Base-by-base conservation (phyloP, 805 yeast genomes). In the Wickerhamiella brachini region DNA sequence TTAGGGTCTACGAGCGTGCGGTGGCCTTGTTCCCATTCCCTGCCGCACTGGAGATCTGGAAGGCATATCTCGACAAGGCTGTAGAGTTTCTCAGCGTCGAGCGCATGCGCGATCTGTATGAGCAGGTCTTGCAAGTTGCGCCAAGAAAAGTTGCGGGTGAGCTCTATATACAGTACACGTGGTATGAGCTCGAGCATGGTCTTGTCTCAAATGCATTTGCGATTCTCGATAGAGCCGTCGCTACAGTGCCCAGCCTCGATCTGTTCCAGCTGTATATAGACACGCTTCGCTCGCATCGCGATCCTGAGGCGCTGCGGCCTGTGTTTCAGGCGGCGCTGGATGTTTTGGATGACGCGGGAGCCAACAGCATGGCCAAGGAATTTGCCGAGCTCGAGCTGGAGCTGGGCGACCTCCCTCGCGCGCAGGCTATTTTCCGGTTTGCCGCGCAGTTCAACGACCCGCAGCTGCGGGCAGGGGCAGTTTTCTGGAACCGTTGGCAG, bases 21-120 rank as follows among this genome's bases (percentile, higher is more conserved):
- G 61, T 85, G n/a, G 68, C 66, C 1, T 56, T 74, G 5, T 89
- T 88, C 61, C 66, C 70, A 12, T 79, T 75, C 54, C 81, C 86
- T 0, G 71, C 76, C 2, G 78, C 75, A 44, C 80, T 74, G 58
- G 85, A 85, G 57, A 70, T 88, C 17, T 86, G 90, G 89, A 77
- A 74, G 49, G 67, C 75, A 9, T 89, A 87, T 62, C 62, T 88
- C 31, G 65, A 74, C 0, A 78, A 76, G 50, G 73, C 78, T 0
- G 55, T 81, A 3, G 58, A 62, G 49, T 57, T 63, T 13, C 56
- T 66, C 10, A 65, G 70, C 1, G 51, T 68, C 2, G 87, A 82
- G 56, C 66, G 82, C 54, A 65, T 84, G 5, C 68, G 95, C 38
- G 95, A 85, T 52, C 59, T 83, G 15, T 88, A 85, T 66, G 95